phyloP scores from a whole-genome alignment of 257 asterid genomes.

The Solanum ossicruentum region DNA sequence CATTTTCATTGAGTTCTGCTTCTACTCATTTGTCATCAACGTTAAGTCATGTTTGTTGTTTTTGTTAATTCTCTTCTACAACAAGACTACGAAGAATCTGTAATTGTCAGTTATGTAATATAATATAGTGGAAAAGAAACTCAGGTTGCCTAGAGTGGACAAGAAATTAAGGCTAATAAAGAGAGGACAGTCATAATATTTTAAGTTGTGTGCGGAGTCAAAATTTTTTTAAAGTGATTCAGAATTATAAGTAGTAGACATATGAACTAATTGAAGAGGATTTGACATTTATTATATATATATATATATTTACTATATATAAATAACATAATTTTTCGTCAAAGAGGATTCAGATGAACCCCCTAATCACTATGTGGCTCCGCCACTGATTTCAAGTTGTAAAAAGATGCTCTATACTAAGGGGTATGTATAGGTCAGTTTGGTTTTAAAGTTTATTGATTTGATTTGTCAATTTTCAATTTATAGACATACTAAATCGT shows the following conservation, averaged over 20 bases:
- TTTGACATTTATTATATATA: too few species aligned
- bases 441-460: background rate
- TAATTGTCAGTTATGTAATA: background rate
- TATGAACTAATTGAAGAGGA: too few species aligned
- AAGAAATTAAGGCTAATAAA: background rate
- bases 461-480: accelerated
- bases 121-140: background rate
- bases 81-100: background rate
- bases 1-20: background rate
- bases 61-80: background rate
- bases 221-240: too few species aligned
- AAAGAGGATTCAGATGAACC: too few species aligned
- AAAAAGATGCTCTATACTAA: background rate
- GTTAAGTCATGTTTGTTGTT: background rate
- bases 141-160: background rate
- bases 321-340: too few species aligned
- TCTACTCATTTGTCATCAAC: background rate
- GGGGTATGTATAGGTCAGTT: background rate
- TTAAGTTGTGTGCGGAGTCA: too few species aligned
- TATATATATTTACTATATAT: too few species aligned
- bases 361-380: too few species aligned
- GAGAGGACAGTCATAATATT: background rate
- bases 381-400: background rate
- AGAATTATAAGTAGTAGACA: too few species aligned
- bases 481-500: accelerated